Conservation (phyloP, 345 rosid genomes). For the Brassica napus region DNA sequence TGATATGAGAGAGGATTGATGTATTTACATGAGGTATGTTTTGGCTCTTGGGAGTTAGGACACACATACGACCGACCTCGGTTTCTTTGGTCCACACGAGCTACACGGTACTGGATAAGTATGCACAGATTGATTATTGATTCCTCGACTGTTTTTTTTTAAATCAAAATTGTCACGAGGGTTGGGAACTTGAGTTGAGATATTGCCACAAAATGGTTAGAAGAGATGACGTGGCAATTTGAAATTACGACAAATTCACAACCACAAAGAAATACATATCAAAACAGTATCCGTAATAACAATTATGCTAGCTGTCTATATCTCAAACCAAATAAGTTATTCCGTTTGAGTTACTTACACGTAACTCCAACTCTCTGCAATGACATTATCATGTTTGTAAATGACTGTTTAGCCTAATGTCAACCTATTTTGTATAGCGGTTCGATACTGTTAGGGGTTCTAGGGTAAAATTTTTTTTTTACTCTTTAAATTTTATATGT, state of each 20-base stretch:
- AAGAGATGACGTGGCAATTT: slow-evolving; percentile 17
- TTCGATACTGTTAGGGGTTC: no score
- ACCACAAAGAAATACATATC: slow-evolving; percentile 27
- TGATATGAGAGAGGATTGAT: no score
- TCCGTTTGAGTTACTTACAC: slow-evolving; percentile 36
- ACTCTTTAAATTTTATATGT: no score
- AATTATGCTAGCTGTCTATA: slow-evolving; percentile 31
- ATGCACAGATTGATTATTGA: slow-evolving; percentile 2
- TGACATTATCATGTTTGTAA: slow-evolving; percentile 13
- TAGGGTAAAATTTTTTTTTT: no score
- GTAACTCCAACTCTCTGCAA: slow-evolving; percentile 28
- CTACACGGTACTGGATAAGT: slow-evolving; percentile 30
- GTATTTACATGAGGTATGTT: not conserved
- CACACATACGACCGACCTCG: slow-evolving; percentile 4
- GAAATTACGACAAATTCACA: slow-evolving; percentile 20
- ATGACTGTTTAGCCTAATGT: not conserved
- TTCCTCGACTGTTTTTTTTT: not conserved
- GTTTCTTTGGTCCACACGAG: slow-evolving; percentile 32
- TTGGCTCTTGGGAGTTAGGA: slow-evolving; percentile 21
- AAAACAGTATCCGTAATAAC: slow-evolving; percentile 6
- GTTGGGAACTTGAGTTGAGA: not conserved
- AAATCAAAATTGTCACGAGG: slow-evolving; percentile 27
- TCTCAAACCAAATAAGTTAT: slow-evolving; percentile 5
- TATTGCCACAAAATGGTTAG: slow-evolving; percentile 27
- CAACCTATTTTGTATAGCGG: not conserved